Conservation (phyloP, 371 early-diverging fungal genomes). For the Vairimorpha ceranae region DNA sequence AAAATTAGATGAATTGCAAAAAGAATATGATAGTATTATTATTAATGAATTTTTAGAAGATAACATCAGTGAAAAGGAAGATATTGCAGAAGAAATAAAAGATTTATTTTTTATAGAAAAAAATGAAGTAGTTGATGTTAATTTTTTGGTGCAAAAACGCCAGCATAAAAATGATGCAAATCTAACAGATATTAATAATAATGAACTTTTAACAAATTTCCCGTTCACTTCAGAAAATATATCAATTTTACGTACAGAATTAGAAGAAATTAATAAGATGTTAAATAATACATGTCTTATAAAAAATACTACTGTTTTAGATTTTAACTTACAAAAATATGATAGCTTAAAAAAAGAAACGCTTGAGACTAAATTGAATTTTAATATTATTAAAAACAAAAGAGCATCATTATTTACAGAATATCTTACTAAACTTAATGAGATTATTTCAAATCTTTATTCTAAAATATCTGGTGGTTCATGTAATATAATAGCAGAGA, state of each 20-base stretch:
- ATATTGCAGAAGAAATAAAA: not conserved
- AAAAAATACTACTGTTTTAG: not conserved
- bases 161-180: not conserved
- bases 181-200: not conserved
- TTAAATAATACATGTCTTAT: not conserved
- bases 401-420: slow-evolving; percentile 71
- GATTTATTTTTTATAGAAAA: slow-evolving; percentile 12
- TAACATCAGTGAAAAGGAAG: not conserved
- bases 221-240: too few relatives aligned
- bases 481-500: slow-evolving; percentile 80
- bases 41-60: not conserved
- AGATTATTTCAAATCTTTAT: slow-evolving; percentile 80
- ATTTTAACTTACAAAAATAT: slow-evolving; percentile 35
- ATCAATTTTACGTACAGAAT: slow-evolving; percentile 12
- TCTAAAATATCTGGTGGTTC: slow-evolving; percentile 72
- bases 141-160: slow-evolving; percentile 44
- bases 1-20: not conserved
- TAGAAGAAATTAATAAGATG: slow-evolving; percentile 64
- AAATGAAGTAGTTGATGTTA: not conserved
- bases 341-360: slow-evolving; percentile 38
- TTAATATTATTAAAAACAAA: slow-evolving; percentile 72
- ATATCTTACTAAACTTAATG: slow-evolving; percentile 80
- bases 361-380: slow-evolving; percentile 65
- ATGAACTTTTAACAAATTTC: too few relatives aligned
- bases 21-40: not conserved